Conservation (phyloP, 139 green algal genomes). For the Astrephomene gubernaculifera region DNA sequence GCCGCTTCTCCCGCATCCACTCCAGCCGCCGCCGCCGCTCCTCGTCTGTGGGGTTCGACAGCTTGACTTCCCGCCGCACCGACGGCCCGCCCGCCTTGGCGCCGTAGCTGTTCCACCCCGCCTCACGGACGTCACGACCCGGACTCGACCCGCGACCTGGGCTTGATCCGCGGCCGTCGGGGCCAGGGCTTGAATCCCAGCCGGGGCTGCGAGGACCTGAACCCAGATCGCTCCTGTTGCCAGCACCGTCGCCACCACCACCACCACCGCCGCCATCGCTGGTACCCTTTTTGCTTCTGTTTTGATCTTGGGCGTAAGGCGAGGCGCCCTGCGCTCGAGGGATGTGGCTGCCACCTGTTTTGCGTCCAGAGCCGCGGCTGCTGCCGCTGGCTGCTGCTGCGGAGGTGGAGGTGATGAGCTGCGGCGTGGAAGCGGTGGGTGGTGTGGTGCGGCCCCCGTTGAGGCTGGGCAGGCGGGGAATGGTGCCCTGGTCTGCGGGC, state of each 20-base stretch:
- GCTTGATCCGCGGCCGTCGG: not conserved
- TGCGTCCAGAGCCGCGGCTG: not conserved
- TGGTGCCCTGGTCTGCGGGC: too few relatives aligned
- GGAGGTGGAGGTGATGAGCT: not conserved
- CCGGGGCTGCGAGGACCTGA: not conserved
- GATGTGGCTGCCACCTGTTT: not conserved
- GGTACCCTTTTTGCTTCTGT: not conserved
- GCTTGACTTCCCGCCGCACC: not conserved
- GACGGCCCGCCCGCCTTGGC: not conserved
- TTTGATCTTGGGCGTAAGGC: not conserved
- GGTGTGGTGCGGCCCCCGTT: too few relatives aligned
- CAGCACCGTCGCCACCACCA: too few relatives aligned
- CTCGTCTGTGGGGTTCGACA: constrained; percentile 27
- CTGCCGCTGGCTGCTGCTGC: not conserved
- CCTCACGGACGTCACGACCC: not conserved
- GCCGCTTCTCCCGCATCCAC: constrained; percentile 3
- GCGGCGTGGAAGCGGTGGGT: not conserved
- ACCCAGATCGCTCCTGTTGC: too few relatives aligned
- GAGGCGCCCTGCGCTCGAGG: not conserved
- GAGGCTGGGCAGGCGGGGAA: not conserved
- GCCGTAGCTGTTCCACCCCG: not conserved
- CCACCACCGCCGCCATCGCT: not conserved
- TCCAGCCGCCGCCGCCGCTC: constrained; percentile 20
- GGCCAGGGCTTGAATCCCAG: not conserved
- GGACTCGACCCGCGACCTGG: not conserved